Base-by-base conservation (phyloP, 192 early-diverging fungal genomes). In the Rhizoclosmatium globosum region DNA sequence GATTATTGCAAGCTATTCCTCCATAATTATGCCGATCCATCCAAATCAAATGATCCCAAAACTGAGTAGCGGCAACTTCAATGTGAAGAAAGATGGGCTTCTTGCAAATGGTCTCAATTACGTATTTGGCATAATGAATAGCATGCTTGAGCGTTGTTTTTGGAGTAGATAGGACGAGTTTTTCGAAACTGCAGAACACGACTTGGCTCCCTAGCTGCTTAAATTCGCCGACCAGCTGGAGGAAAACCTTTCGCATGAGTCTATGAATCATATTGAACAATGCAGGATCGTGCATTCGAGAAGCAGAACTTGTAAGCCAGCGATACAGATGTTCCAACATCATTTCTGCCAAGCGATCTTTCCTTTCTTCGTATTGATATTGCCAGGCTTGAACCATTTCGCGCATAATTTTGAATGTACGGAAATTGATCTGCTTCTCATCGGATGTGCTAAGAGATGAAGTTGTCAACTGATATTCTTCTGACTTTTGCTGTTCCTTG, bases 1-100 rank as follows among this genome's bases (percentile, higher is more conserved):
- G 73, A 21, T 87, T 85, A 9, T 64, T 45, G 64, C 82, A 83
- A 3, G 46, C 47, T 3, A 90, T 45, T 3, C 94, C 92, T 21
- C 94, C 96, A 81, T 90, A 96, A 83, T 99, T 99, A 73, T 89
- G 88, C 65, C 83, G 81, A 79, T 99, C 95, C 94, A 96, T 95
- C 98, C 98, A 99, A 48, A 97, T 53, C 71, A 97, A 67, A 48
- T 92, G 88, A 43, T 92, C 87, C 93, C 94, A 99, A 71, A 91
- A 94, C 71, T 89, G 83, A 42, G 86, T 82, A n/a, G 89, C 85
- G 9, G 88, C 82, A 69, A 99, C 62, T 65, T 92, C 89, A 2
- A 99, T 66, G 47, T 88, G 85, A 74, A 92, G 89, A 82, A 97
- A 96, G 11, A 95, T 78, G 7, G 91, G 92, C 74, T 94, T 93